phyloP scores from a whole-genome alignment of 2,329 filamentous ascomycete genomes.

The Trichoderma breve region DNA sequence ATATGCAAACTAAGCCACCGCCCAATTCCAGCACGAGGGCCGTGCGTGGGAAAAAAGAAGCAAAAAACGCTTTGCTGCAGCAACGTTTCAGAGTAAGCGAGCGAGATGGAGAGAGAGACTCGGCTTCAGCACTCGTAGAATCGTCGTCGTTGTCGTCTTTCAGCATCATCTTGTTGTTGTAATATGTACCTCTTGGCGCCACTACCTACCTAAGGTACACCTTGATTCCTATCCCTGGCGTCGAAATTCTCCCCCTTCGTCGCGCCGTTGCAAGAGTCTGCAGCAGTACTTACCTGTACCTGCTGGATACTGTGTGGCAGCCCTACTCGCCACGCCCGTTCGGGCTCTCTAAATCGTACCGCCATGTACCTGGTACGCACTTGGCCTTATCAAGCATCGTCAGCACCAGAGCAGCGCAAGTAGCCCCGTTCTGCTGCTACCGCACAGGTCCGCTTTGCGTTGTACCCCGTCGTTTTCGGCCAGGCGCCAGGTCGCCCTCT shows the following conservation, averaged over 20 bases:
- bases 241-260: not conserved
- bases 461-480: slow-evolving; percentile 6
- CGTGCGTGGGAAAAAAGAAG: not conserved
- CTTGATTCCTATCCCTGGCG: not conserved
- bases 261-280: not conserved
- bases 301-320: not conserved
- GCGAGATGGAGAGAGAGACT: not conserved
- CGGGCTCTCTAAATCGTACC: not conserved
- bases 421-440: not conserved
- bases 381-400: slow-evolving; percentile 14
- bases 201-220: not conserved
- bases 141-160: not conserved
- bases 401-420: not conserved
- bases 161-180: not conserved
- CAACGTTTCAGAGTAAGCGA: not conserved
- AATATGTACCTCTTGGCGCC: not conserved
- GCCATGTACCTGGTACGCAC: slow-evolving; percentile 10
- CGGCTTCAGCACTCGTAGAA: not conserved
- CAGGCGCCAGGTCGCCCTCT: not conserved
- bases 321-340: not conserved
- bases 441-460: not conserved
- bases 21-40: not conserved
- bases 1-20: slow-evolving; percentile 8
- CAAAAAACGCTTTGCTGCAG: not conserved
- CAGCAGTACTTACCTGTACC: not conserved